These are phyloP conservation scores for Ascodesmis nigricans DNA, from an alignment of 495 filamentous ascomycete species.

Conservation along the genomic window DNA sequence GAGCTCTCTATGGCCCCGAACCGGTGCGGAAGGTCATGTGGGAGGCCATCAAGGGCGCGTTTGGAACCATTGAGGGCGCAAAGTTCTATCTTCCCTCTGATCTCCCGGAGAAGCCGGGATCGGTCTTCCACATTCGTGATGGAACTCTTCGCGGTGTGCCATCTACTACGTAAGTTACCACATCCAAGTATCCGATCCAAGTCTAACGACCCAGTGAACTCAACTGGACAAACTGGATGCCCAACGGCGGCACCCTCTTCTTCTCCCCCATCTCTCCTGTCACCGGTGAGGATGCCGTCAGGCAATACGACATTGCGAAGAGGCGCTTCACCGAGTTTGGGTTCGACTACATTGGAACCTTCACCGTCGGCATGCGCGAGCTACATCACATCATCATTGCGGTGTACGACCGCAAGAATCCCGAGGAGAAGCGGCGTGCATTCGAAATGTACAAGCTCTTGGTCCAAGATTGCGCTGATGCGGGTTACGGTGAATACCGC, in stretches of 20 bases:
- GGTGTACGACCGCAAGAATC: slow-evolving; percentile 25
- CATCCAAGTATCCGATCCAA: slow-evolving; percentile 20
- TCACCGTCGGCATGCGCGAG: slow-evolving; percentile 32
- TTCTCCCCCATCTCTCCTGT: slow-evolving; percentile 36
- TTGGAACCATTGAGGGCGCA: slow-evolving; percentile 26
- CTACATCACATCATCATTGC: slow-evolving; percentile 28
- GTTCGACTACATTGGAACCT: slow-evolving; percentile 32
- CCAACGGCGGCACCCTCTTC: slow-evolving; percentile 34
- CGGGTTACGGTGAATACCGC: slow-evolving; percentile 32
- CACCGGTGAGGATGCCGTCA: slow-evolving; percentile 28
- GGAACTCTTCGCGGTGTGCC: slow-evolving; percentile 22
- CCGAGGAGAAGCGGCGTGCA: slow-evolving; percentile 21
- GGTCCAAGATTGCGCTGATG: slow-evolving; percentile 25
- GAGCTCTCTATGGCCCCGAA: slow-evolving; percentile 30
- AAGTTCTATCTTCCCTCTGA: slow-evolving; percentile 27
- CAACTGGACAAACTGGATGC: slow-evolving; percentile 34
- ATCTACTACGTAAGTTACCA: too few species aligned
- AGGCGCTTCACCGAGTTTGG: slow-evolving; percentile 24
- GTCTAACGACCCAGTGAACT: slow-evolving; percentile 31
- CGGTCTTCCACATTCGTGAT: slow-evolving; percentile 24
- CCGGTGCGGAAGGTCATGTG: slow-evolving; percentile 27
- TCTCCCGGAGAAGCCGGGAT: slow-evolving; percentile 21
- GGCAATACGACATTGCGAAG: slow-evolving; percentile 27
- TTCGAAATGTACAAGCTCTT: slow-evolving; percentile 25
- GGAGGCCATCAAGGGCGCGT: slow-evolving; percentile 27